A percentile compares a stretch with the other conserved stretches of the same genome.
phyloP scores from a whole-genome alignment of 169 alveolate genomes.

The Cryptosporidium muris region DNA sequence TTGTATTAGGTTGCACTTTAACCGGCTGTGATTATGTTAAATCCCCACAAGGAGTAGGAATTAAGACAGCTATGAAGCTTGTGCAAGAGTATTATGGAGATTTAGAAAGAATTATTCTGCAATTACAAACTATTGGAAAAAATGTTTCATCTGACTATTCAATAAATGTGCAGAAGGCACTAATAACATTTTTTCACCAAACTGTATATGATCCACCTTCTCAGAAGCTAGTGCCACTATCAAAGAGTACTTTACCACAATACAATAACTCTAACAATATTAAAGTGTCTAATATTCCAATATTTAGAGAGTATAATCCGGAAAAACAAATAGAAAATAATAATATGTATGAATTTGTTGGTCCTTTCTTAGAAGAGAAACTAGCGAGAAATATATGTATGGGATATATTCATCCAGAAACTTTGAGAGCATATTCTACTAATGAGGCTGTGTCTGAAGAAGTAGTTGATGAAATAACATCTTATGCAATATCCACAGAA shows the following conservation, averaged over 20 bases:
- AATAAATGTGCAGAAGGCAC: constrained; percentile 35
- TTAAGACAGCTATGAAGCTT: constrained; percentile 80
- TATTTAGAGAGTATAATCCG: constrained; percentile 22
- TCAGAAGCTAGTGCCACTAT: constrained; percentile 59
- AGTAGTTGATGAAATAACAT: not conserved
- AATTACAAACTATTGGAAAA: constrained; percentile 44
- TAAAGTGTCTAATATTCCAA: constrained; percentile 10
- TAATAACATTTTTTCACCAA: constrained; percentile 60
- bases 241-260: constrained; percentile 21
- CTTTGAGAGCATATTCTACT: not conserved
- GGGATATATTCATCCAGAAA: constrained; percentile 55
- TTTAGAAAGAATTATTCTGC: constrained; percentile 24
- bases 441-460: not conserved
- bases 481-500: not conserved
- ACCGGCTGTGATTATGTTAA: constrained; percentile 87
- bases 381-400: constrained; percentile 26
- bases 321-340: constrained; percentile 10
- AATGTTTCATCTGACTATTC: constrained; percentile 31
- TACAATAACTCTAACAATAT: not conserved
- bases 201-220: constrained; percentile 45
- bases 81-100: constrained; percentile 71
- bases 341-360: constrained; percentile 24
- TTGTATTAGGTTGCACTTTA: constrained; percentile 78
- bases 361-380: constrained; percentile 52
- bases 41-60: constrained; percentile 81